Conservation (phyloP, 805 yeast genomes). For the Spathaspora arborariae region DNA sequence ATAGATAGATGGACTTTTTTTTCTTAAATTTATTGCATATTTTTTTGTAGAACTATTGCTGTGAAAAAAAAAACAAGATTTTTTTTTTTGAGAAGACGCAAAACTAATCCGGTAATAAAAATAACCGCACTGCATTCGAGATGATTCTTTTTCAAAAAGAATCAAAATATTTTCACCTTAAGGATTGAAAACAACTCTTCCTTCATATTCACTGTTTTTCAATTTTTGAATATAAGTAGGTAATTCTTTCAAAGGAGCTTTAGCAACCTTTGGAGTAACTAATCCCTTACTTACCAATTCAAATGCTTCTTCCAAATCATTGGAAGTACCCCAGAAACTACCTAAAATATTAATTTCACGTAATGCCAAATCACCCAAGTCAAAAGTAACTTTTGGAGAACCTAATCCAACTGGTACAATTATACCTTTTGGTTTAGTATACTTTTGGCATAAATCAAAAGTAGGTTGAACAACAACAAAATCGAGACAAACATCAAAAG, state of each 20-base stretch:
- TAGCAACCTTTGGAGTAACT: constrained; percentile 33
- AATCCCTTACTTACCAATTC: constrained; percentile 37
- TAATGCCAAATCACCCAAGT: constrained; percentile 33
- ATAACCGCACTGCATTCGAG: background rate
- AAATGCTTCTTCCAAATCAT: constrained; percentile 40
- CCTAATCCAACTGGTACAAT: constrained; percentile 45
- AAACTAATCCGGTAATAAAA: too few relatives aligned
- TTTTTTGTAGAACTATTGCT: background rate
- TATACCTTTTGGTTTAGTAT: constrained; percentile 33
- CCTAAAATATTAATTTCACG: constrained; percentile 38
- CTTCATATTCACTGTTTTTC: constrained; percentile 25
- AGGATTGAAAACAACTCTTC: constrained; percentile 9
- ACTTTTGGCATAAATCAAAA: constrained; percentile 24
- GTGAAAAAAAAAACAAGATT: too few relatives aligned
- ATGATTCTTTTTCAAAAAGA: too few relatives aligned
- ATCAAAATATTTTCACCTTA: background rate
- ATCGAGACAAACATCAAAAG: constrained; percentile 40
- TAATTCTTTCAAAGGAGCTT: constrained; percentile 29
- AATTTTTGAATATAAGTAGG: constrained; percentile 34
- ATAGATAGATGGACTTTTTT: background rate
- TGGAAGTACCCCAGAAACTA: constrained; percentile 42
- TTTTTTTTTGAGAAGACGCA: too few relatives aligned
- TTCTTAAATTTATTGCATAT: background rate
- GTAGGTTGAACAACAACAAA: constrained; percentile 34
- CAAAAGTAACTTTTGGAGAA: constrained; percentile 21